Evolutionary conservation across 1,139 yeast genomes (phyloP).

Genomic region (Arxiozyma heterogenica): DNA sequence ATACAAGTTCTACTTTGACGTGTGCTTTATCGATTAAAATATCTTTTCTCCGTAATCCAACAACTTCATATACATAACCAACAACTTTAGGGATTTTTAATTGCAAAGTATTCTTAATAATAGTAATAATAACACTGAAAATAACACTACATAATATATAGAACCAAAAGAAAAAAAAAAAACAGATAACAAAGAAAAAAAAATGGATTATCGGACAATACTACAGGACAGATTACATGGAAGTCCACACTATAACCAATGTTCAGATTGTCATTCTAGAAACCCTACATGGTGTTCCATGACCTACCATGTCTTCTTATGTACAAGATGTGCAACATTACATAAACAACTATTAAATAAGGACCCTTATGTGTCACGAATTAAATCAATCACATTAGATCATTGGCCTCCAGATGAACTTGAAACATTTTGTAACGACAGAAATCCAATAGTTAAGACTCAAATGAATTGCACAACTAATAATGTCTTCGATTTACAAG

Average conservation of each 20-base stretch:
- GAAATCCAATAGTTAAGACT: background rate
- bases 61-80: too few relatives aligned
- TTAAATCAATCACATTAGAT: conserved; percentile 10
- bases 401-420: conserved; percentile 8
- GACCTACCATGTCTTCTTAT: conserved; percentile 8
- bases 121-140: too few relatives aligned
- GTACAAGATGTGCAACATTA: conserved; percentile 11
- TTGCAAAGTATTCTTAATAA: too few relatives aligned
- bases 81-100: too few relatives aligned
- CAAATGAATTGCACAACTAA: conserved; percentile 3
- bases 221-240: conserved; percentile 4
- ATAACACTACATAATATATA: background rate
- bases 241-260: conserved; percentile 4
- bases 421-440: conserved; percentile 2
- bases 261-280: conserved; percentile 9
- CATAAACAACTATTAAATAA: conserved; percentile 8
- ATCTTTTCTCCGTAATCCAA: too few relatives aligned
- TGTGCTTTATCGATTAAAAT: too few relatives aligned
- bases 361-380: conserved; percentile 8
- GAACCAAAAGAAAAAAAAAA: too few relatives aligned
- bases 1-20: too few relatives aligned
- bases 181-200: too few relatives aligned
- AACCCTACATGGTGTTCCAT: conserved; percentile 12
- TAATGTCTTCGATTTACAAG: conserved; percentile 5
- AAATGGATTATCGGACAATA: conserved; percentile 4